Percentiles rank a stretch among this genome's conserved stretches.
These are phyloP conservation scores for Inonotus obliquus DNA, from an alignment of 1,284 basidiomycete species.

Conservation along the genomic window DNA sequence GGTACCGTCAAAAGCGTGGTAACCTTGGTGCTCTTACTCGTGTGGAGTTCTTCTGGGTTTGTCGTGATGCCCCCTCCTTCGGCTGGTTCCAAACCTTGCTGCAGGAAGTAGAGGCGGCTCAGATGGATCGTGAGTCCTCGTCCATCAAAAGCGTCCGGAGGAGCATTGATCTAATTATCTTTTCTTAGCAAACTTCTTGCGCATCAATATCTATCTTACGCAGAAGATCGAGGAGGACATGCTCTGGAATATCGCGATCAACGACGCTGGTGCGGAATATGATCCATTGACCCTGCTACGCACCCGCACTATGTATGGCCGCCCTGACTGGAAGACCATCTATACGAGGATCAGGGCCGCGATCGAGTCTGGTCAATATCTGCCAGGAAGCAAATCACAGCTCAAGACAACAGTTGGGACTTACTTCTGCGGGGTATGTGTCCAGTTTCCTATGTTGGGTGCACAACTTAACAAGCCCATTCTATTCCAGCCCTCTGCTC, in stretches of 20 bases:
- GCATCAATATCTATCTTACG: slow-evolving; percentile 87
- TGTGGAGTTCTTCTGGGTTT: slow-evolving; percentile 91
- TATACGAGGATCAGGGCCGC: slow-evolving; percentile 67
- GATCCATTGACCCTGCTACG: slow-evolving; percentile 83
- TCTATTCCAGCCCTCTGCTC: slow-evolving; percentile 41
- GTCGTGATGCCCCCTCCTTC: slow-evolving; percentile 83
- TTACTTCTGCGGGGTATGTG: slow-evolving; percentile 70
- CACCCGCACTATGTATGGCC: slow-evolving; percentile 82
- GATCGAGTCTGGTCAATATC: slow-evolving; percentile 74
- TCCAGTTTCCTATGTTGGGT: slow-evolving; percentile 12
- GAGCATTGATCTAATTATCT: slow-evolving; percentile 12
- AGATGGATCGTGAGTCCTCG: slow-evolving; percentile 68
- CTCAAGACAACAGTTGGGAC: slow-evolving; percentile 79
- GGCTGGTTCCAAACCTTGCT: slow-evolving; percentile 90
- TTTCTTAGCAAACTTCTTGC: slow-evolving; percentile 73
- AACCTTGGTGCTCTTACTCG: slow-evolving; percentile 72
- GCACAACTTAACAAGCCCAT: neutral
- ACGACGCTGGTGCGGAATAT: slow-evolving; percentile 75
- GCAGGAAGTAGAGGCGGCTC: slow-evolving; percentile 79
- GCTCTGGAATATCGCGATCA: slow-evolving; percentile 87
- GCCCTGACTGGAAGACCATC: slow-evolving; percentile 81
- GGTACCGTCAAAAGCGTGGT: slow-evolving; percentile 81
- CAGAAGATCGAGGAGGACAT: slow-evolving; percentile 82
- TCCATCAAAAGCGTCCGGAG: neutral
- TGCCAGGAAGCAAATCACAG: slow-evolving; percentile 71